Conservation (phyloP, 2,329 filamentous ascomycete species). For the Cordyceps militaris region DNA sequence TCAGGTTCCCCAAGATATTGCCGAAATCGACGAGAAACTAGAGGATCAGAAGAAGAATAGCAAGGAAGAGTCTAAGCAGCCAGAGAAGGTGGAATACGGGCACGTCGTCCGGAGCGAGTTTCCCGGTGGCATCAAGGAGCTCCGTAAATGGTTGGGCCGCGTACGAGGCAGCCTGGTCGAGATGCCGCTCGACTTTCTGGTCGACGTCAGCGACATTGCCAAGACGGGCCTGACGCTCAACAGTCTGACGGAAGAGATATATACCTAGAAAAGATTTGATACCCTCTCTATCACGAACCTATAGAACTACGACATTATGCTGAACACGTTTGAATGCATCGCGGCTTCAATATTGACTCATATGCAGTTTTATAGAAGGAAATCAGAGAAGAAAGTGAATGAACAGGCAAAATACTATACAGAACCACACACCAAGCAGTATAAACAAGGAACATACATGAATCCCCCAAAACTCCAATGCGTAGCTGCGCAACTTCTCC, state of each 20-base stretch:
- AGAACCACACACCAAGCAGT: constrained; percentile 11
- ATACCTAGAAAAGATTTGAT: constrained; percentile 42
- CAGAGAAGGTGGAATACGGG: constrained; percentile 66
- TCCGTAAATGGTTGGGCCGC: constrained; percentile 61
- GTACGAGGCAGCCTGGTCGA: constrained; percentile 70
- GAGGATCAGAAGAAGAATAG: constrained; percentile 34
- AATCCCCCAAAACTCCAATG: constrained; percentile 5
- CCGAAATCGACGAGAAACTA: not conserved
- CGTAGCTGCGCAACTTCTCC: not conserved
- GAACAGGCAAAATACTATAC: not conserved
- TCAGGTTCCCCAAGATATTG: constrained; percentile 48
- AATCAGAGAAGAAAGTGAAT: not conserved
- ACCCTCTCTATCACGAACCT: not conserved
- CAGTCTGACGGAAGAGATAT: constrained; percentile 63
- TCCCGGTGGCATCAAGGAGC: constrained; percentile 60
- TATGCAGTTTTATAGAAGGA: not conserved
- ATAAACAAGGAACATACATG: constrained; percentile 10
- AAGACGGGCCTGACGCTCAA: constrained; percentile 71
- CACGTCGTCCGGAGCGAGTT: constrained; percentile 82
- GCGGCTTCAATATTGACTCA: not conserved
- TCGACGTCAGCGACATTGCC: constrained; percentile 75
- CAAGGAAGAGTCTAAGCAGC: constrained; percentile 33
- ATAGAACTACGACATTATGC: not conserved
- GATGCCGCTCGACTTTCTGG: constrained; percentile 86
- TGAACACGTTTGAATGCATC: not conserved